A percentile compares a stretch with the other conserved stretches of the same genome.
phyloP scores from a whole-genome alignment of 805 yeast species.

The Hanseniaspora hatyaiensis region DNA sequence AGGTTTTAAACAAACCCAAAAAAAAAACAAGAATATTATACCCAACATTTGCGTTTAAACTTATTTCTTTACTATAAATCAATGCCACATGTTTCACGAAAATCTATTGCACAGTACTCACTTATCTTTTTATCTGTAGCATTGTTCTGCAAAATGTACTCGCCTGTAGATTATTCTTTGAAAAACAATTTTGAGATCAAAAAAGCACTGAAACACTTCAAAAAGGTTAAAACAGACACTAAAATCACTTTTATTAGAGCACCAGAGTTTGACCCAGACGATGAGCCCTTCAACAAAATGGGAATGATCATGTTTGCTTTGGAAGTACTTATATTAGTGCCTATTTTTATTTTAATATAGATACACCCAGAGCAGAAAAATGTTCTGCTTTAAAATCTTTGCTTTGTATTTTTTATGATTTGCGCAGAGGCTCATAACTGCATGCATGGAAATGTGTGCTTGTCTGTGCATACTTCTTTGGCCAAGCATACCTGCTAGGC shows the following conservation, averaged over 20 bases:
- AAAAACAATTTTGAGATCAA: neutral
- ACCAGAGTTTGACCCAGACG: conserved; percentile 21
- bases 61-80: no score
- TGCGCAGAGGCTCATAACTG: no score
- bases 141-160: neutral
- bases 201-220: neutral
- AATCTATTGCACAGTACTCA: conserved; percentile 31
- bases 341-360: neutral
- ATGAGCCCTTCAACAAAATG: conserved; percentile 22
- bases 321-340: conserved; percentile 18
- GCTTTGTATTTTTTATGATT: no score
- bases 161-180: neutral
- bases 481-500: no score
- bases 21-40: conserved; percentile 56
- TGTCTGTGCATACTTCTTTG: no score
- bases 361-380: no score
- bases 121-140: conserved; percentile 16
- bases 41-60: no score
- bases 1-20: conserved; percentile 29
- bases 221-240: neutral
- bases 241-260: conserved; percentile 18
- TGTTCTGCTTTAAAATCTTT: no score
- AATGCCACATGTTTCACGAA: conserved; percentile 31
- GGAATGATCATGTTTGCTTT: conserved; percentile 18
- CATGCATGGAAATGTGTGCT: no score